Evolutionary conservation across 2,329 filamentous ascomycete species (phyloP), one percentile per base, ranked within the genome.

Genomic region (Hirsutella minnesotensis): DNA sequence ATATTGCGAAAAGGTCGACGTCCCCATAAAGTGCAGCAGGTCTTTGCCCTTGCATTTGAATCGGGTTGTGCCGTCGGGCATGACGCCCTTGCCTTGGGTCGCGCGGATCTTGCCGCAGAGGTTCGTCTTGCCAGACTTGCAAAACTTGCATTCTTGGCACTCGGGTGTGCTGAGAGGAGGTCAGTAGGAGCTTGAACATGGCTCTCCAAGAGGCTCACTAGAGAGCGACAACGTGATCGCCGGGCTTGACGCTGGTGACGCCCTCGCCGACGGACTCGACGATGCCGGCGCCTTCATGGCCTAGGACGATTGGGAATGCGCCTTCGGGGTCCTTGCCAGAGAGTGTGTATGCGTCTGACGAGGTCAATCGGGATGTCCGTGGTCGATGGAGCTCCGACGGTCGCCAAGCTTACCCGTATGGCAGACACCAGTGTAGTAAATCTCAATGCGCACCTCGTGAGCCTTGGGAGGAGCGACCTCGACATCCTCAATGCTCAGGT

Each of bases 61-160:
- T 57, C 92, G 85, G 45, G 84, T 83, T 52, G 90, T 96, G 56
- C 90, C 90, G 65, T 98, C 92, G 45, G 92, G 92, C 89, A 98
- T 95, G 54, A 95, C 79, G 59, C 92, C 92, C 66, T 81, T 84
- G 56, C 92, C 92, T 70, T 98, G 92, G 37, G 92, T 96, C 38
- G 87, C 86, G 57, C 92, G 83, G 67, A 98, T 98, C 79, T 96
- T 96, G 65, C 92, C 92, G 70, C 90, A 96, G 46, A 96, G 83
- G 70, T 96, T 95, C 58, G 90, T 96, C 81, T 98, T 98, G 70
- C 90, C 92, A 35, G 90, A 96, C 68, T 87, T 92, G 83, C 92
- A 98, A 77, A 96, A 96, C 73, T 96, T 96, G 81, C 92, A 98
- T 67, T 96, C 90, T 54, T 79, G 75, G 73, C 92, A 96, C 72